Conservation (phyloP, 371 early-diverging fungal species). For the Rhizopus arrhizus region DNA sequence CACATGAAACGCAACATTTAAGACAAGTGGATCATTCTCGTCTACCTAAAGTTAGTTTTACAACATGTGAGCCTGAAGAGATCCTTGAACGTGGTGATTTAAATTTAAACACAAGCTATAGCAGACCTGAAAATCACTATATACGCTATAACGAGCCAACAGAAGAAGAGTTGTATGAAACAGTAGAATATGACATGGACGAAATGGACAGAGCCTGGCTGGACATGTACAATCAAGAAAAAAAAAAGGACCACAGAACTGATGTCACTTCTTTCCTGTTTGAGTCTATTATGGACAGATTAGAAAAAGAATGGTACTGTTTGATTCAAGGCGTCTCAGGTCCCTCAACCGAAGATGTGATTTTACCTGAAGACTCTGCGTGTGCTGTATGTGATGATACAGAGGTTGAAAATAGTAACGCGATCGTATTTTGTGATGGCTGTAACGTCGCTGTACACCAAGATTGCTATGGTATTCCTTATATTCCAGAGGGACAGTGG, state of each 20-base stretch:
- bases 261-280: conserved; percentile 64
- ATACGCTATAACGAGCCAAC: conserved; percentile 73
- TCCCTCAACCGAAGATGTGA: conserved; percentile 30
- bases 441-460: conserved; percentile 99
- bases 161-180: conserved; percentile 75
- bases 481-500: conserved; percentile 99
- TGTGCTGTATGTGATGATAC: conserved; percentile 96
- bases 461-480: conserved; percentile 99
- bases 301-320: conserved; percentile 98
- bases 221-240: conserved; percentile 63
- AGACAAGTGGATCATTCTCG: conserved; percentile 7
- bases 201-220: conserved; percentile 83
- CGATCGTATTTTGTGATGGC: conserved; percentile 98
- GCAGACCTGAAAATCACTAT: conserved; percentile 58
- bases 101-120: not conserved
- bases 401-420: conserved; percentile 96
- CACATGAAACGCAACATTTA: not conserved
- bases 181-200: conserved; percentile 96
- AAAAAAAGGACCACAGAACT: conserved; percentile 54
- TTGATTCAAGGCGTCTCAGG: conserved; percentile 54
- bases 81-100: conserved; percentile 1
- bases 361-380: conserved; percentile 75
- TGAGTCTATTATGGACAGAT: conserved; percentile 86
- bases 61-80: conserved; percentile 4
- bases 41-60: conserved; percentile 8